Evolutionary conservation across 177 flowering plant genomes (phyloP).

Genomic region (Vitis hybrid): DNA sequence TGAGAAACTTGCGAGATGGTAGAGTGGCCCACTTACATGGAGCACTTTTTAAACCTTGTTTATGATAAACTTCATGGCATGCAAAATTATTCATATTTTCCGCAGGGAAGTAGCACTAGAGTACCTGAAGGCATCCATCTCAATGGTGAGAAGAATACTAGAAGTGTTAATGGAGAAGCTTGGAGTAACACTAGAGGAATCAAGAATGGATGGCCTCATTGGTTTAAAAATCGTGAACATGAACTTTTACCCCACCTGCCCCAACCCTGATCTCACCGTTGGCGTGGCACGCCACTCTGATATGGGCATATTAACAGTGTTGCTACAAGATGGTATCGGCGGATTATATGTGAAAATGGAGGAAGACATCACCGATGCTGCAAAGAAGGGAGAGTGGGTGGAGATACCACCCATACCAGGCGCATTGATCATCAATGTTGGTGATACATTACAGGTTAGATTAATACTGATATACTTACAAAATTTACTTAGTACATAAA

Average conservation of each 20-base stretch:
- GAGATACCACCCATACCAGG: constrained; percentile 43
- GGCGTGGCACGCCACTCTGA: constrained; percentile 49
- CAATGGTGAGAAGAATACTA: constrained; percentile 26
- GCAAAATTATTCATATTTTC: no score
- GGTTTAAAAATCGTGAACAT: constrained; percentile 31
- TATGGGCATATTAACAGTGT: constrained; percentile 31
- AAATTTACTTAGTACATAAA: no score
- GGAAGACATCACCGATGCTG: constrained; percentile 5
- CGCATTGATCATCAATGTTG: constrained; percentile 49
- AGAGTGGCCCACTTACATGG: no score
- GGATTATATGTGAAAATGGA: constrained; percentile 24
- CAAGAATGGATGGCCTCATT: constrained; percentile 20
- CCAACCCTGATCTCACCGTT: constrained; percentile 42
- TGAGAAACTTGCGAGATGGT: no score
- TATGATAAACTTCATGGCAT: no score
- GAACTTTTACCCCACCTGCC: constrained; percentile 53
- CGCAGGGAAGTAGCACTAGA: no score
- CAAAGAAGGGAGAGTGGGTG: constrained; percentile 32
- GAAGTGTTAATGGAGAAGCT: constrained; percentile 25
- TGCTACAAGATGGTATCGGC: no score
- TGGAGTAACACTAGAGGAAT: constrained; percentile 32
- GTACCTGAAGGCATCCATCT: no score
- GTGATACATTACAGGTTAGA: no score
- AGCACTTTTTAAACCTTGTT: no score
- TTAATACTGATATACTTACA: no score